Base-by-base conservation (phyloP, 257 asterid species). In the Ophiorrhiza pumila region DNA sequence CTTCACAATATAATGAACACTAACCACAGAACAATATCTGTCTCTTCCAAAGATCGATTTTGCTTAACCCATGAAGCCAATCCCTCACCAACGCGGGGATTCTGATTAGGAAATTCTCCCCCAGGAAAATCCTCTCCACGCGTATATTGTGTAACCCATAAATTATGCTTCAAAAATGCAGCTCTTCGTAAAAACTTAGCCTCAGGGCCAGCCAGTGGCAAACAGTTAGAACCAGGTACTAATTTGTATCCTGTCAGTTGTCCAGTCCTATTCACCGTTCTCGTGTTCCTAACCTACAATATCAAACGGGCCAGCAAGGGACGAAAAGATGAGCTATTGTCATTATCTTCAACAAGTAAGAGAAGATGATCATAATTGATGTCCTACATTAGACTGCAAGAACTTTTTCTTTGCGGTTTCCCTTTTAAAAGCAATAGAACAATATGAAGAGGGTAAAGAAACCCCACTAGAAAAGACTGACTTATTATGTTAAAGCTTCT, bases 61-160 rank as follows among this genome's bases (percentile, higher is more conserved):
- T 86, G 86, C 85, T 89, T 88, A 49, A 93, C 97, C 96, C 97
- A 93, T 1, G 98, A 93, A 83, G 84, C 94, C 82, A 93, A 76
- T 35, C 98, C 98, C 83, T 93, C 98, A 32, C 98, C 96, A 69
- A 74, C 91, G 63, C 98, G 98, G 27, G 98, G 98, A 78, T 93
- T 93, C 85, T 93, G 98, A 82, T 93, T 93, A 65, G 97, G 98
- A 76, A 93, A 93, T 82, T 93, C 98, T 71, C 96, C 98, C 25
- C 98, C 98, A 2, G 98, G 98, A 76, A 93, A 91, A 81, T 88
- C 96, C 85, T 93, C 96, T 56, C 96, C 97, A 15, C 83, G 89
- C 59, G 96, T 89, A 82, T 82, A 93, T 72, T 83, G 91, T 59
- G 98, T 93, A 80, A 93, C 97, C 98, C 98, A 93, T 34, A 93